Conservation (phyloP, 768 basidiomycete species). For the Suillus weaverae region DNA sequence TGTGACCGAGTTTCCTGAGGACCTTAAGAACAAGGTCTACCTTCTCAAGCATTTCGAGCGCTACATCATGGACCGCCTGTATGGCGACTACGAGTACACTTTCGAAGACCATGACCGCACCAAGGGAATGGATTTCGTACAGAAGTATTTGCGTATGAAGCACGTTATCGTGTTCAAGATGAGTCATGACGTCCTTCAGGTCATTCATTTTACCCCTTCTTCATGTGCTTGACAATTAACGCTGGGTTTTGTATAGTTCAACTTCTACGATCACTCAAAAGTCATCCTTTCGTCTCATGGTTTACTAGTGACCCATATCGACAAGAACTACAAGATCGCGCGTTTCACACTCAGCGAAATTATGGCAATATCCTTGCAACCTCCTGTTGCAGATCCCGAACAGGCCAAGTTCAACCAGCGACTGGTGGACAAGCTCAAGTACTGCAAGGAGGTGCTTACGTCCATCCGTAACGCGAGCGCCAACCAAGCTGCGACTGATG, state of each 20-base stretch:
- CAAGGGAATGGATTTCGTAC: constrained; percentile 93
- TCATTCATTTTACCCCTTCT: constrained; percentile 33
- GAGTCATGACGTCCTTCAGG: constrained; percentile 95
- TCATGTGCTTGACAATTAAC: constrained; percentile 1
- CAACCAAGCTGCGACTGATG: constrained; percentile 24
- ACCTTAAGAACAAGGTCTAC: constrained; percentile 88
- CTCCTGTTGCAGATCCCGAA: constrained; percentile 47
- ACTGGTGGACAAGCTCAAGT: constrained; percentile 78
- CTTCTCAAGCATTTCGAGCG: constrained; percentile 91
- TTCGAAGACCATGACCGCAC: constrained; percentile 66
- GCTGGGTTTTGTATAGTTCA: constrained; percentile 63
- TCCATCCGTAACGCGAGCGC: constrained; percentile 66
- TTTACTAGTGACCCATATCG: constrained; percentile 82
- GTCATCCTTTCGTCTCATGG: constrained; percentile 84
- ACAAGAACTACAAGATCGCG: constrained; percentile 80
- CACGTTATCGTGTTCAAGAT: constrained; percentile 96
- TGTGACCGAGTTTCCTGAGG: constrained; percentile 70
- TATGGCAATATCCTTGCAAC: constrained; percentile 54
- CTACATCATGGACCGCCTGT: constrained; percentile 91
- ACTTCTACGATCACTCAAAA: constrained; percentile 98
- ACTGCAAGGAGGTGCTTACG: constrained; percentile 80
- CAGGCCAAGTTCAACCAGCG: constrained; percentile 60
- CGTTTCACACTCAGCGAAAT: constrained; percentile 72
- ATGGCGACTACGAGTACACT: constrained; percentile 81
- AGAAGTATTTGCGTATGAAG: constrained; percentile 95